phyloP scores from a whole-genome alignment of 2,329 filamentous ascomycete genomes.

The Aspergillus puulaauensis region DNA sequence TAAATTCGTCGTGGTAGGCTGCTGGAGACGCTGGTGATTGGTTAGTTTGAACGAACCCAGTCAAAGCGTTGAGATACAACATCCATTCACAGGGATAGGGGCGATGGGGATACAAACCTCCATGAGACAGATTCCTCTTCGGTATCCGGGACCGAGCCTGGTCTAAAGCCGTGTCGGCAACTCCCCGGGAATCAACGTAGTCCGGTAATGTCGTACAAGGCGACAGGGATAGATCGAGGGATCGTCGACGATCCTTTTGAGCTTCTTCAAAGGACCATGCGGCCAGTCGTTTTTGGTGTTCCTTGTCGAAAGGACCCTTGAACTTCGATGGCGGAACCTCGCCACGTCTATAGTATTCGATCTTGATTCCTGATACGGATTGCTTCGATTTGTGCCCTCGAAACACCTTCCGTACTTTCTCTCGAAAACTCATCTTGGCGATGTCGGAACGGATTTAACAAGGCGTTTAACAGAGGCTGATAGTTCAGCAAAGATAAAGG shows the following conservation, averaged over 20 bases:
- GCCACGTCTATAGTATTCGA: slow-evolving; percentile 49
- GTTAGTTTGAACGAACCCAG: slow-evolving; percentile 11
- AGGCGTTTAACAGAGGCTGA: background rate
- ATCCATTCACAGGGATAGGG: background rate
- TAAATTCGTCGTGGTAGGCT: slow-evolving; percentile 23
- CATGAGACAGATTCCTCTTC: slow-evolving; percentile 13
- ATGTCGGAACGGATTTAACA: background rate
- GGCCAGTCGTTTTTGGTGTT: slow-evolving; percentile 44
- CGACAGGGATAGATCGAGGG: slow-evolving; percentile 38
- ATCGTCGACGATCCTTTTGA: slow-evolving; percentile 34
- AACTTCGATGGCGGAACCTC: slow-evolving; percentile 52
- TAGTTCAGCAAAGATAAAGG: background rate
- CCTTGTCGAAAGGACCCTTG: slow-evolving; percentile 47
- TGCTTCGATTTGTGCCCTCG: slow-evolving; percentile 23
- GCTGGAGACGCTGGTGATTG: slow-evolving; percentile 19
- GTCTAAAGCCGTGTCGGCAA: slow-evolving; percentile 20
- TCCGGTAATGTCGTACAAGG: slow-evolving; percentile 34
- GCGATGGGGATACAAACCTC: slow-evolving; percentile 17
- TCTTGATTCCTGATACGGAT: slow-evolving; percentile 35
- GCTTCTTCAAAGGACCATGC: slow-evolving; percentile 46
- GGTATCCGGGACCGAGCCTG: slow-evolving; percentile 15
- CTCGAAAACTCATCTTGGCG: slow-evolving; percentile 38
- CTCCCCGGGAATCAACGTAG: slow-evolving; percentile 22
- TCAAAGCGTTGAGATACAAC: background rate
- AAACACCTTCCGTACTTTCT: slow-evolving; percentile 38